Conservation (phyloP, 2,329 filamentous ascomycete genomes). For the Talaromyces sp. region DNA sequence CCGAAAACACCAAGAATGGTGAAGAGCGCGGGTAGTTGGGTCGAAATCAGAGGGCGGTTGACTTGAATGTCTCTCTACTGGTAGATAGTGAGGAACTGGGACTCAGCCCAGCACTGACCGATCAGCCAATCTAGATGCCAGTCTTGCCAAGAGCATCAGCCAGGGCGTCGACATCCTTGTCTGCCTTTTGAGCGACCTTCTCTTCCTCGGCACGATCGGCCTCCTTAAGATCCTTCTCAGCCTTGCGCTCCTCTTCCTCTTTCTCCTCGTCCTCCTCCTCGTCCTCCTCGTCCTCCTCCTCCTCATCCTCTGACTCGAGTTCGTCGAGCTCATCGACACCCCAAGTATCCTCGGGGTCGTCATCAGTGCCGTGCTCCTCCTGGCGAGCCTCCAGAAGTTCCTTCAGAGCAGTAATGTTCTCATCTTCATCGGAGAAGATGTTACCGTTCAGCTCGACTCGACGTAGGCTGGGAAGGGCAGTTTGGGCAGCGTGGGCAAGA, state of each 20-base stretch:
- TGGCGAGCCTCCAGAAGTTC: conserved; percentile 76
- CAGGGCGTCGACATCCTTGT: conserved; percentile 80
- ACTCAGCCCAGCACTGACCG: neutral
- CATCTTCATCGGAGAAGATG: conserved; percentile 86
- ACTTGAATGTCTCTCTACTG: neutral
- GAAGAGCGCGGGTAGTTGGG: neutral
- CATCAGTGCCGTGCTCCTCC: conserved; percentile 63
- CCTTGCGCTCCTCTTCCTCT: conserved; percentile 58
- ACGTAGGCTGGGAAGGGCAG: conserved; percentile 72
- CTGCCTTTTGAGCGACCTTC: conserved; percentile 70
- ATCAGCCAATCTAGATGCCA: conserved; percentile 28
- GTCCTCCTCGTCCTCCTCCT: conserved; percentile 68
- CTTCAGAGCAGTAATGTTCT: conserved; percentile 67
- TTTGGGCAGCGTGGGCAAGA: conserved; percentile 68
- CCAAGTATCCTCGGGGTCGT: conserved; percentile 78
- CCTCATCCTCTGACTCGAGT: conserved; percentile 71
- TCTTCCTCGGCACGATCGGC: conserved; percentile 58
- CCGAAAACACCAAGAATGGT: neutral
- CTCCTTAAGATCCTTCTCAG: conserved; percentile 71
- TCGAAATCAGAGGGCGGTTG: conserved; percentile 1
- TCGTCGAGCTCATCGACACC: conserved; percentile 85
- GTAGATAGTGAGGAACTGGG: neutral
- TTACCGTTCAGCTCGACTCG: conserved; percentile 95
- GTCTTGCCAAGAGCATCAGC: conserved; percentile 77
- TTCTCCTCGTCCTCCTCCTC: conserved; percentile 73